These are phyloP conservation scores for Zopfia rhizophila DNA, from an alignment of 2,329 filamentous ascomycete species.

Conservation along the genomic window DNA sequence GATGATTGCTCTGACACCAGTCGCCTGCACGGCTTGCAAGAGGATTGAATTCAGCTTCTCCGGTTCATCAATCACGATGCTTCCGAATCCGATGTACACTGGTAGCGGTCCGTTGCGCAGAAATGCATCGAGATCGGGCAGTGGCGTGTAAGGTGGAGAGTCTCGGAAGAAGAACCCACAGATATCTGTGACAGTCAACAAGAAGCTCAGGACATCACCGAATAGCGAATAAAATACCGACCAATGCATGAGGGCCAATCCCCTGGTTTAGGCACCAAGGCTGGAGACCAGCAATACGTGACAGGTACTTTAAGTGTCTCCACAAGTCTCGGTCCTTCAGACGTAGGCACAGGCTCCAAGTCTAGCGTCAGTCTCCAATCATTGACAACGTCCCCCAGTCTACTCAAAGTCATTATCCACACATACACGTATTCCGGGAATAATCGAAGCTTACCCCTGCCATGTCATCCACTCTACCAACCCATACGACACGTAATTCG, in stretches of 20 bases:
- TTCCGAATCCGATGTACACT: slow-evolving; percentile 46
- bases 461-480: slow-evolving; percentile 62
- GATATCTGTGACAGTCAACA: no score
- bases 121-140: slow-evolving; percentile 30
- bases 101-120: slow-evolving; percentile 36
- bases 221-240: slow-evolving; percentile 46
- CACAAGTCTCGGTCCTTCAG: slow-evolving; percentile 50
- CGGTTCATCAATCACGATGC: slow-evolving; percentile 42
- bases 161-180: slow-evolving; percentile 40
- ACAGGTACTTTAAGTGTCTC: slow-evolving; percentile 53
- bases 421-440: no score
- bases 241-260: slow-evolving; percentile 42
- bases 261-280: slow-evolving; percentile 31
- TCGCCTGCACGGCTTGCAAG: slow-evolving; percentile 47
- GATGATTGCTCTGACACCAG: slow-evolving; percentile 76
- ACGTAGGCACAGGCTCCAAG: slow-evolving; percentile 51
- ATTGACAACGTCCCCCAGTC: slow-evolving; percentile 60
- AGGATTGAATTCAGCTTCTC: slow-evolving; percentile 38
- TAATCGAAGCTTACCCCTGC: slow-evolving; percentile 55
- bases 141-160: slow-evolving; percentile 31
- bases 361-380: slow-evolving; percentile 53
- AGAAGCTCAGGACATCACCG: no score
- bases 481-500: slow-evolving; percentile 59
- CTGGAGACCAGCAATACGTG: slow-evolving; percentile 60
- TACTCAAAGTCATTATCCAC: slow-evolving; percentile 16